Evolutionary conservation across 108 stramenopile genomes (phyloP).

Genomic region (Stephanodiscus triporus): DNA sequence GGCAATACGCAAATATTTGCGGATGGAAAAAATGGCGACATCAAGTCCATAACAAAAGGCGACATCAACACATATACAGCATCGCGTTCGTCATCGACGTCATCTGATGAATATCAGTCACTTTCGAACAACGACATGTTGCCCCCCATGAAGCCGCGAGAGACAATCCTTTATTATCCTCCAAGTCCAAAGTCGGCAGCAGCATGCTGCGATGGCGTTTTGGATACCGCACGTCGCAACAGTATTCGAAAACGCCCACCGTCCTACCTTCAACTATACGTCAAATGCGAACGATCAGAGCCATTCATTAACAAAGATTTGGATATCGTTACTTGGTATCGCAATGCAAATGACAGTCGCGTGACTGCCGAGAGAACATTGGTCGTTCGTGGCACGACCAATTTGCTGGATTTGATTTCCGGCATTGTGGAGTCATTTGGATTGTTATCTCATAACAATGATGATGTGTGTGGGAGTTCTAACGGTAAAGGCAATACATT

Average conservation of each 20-base stretch:
- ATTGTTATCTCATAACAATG: conserved; percentile 7
- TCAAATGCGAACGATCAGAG: conserved; percentile 49
- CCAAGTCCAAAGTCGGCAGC: background rate
- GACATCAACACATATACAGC: background rate
- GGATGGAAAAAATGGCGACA: background rate
- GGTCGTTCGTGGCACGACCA: conserved; percentile 42
- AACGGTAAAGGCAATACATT: background rate
- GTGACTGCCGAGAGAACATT: conserved; percentile 44
- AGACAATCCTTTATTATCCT: conserved; percentile 23
- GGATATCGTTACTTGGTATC: conserved; percentile 47
- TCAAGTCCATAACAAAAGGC: background rate
- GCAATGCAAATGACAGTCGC: conserved; percentile 18
- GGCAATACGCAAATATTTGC: background rate
- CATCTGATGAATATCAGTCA: conserved; percentile 19
- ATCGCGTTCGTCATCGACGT: background rate
- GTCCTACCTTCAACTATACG: conserved; percentile 40
- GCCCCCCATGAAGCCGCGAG: conserved; percentile 27
- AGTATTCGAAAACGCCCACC: conserved; percentile 30
- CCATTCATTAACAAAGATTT: conserved; percentile 26
- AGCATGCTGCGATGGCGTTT: conserved; percentile 7
- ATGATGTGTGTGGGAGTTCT: conserved; percentile 4
- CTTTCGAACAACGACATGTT: conserved; percentile 29
- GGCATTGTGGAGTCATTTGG: conserved; percentile 31
- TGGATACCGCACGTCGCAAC: background rate
- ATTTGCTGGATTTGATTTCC: conserved; percentile 32